Evolutionary conservation across 805 yeast genomes (phyloP).

Genomic region (Kurtzmaniella cleridarum): DNA sequence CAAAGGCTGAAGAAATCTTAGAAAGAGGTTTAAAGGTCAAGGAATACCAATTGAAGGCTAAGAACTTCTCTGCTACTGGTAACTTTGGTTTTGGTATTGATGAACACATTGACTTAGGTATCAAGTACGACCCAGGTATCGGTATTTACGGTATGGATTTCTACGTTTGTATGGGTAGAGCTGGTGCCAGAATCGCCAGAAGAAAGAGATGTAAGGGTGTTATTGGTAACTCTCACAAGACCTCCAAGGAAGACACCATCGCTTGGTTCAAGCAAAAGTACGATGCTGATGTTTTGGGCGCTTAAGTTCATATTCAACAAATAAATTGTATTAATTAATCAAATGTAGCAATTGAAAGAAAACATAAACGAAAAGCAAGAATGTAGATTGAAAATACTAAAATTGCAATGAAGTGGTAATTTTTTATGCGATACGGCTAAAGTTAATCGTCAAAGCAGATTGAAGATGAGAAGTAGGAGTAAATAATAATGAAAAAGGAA

Average conservation of each 20-base stretch:
- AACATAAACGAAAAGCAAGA: too few relatives aligned
- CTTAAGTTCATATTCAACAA: not conserved
- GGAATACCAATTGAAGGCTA: constrained; percentile 93
- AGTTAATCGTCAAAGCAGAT: too few relatives aligned
- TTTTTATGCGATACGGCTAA: too few relatives aligned
- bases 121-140: constrained; percentile 98
- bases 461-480: too few relatives aligned
- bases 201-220: constrained; percentile 90
- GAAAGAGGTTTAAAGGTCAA: constrained; percentile 99
- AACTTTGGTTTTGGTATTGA: constrained; percentile 99
- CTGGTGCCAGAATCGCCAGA: constrained; percentile 98
- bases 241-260: constrained; percentile 90
- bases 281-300: constrained; percentile 94
- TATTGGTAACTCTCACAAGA: constrained; percentile 90
- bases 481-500: too few relatives aligned
- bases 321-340: too few relatives aligned
- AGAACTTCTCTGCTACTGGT: constrained; percentile 98
- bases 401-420: too few relatives aligned
- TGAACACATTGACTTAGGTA: constrained; percentile 99
- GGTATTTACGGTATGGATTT: constrained; percentile 99
- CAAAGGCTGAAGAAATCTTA: constrained; percentile 91
- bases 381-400: too few relatives aligned
- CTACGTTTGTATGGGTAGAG: constrained; percentile 99
- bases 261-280: constrained; percentile 99
- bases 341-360: too few relatives aligned